Conservation (phyloP, 495 filamentous ascomycete genomes). For the Aspergillus saccharolyticus region DNA sequence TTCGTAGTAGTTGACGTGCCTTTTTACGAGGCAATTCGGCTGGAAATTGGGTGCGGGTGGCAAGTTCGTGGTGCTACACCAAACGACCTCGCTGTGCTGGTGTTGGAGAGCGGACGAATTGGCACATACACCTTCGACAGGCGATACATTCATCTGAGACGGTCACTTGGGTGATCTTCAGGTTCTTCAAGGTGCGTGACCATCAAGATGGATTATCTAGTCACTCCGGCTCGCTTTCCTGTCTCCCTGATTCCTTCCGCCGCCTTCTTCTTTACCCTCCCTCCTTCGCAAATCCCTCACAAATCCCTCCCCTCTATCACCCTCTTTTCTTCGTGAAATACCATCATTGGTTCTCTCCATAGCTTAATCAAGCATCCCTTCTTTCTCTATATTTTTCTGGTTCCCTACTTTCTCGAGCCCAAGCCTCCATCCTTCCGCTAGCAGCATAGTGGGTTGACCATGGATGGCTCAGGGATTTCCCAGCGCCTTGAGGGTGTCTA, state of each 20-base stretch:
- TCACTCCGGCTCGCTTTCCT: neutral
- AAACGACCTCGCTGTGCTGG: neutral
- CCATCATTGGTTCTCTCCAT: neutral
- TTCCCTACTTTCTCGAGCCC: neutral
- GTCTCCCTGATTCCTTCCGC: neutral
- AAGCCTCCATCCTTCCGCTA: neutral
- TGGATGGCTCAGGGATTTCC: neutral
- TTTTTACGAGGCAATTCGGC: neutral
- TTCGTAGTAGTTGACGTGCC: neutral
- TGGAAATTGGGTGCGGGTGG: neutral
- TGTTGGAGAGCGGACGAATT: neutral
- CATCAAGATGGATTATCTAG: neutral
- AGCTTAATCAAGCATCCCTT: neutral
- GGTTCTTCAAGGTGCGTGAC: neutral
- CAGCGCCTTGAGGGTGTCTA: slow-evolving; percentile 4
- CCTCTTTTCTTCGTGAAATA: neutral
- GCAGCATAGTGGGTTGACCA: neutral
- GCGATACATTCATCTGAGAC: neutral
- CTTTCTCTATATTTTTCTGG: neutral
- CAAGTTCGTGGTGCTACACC: neutral
- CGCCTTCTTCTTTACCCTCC: neutral
- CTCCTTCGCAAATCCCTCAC: neutral
- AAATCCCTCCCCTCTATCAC: neutral
- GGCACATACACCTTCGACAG: neutral
- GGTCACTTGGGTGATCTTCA: neutral